Evolutionary conservation across 352 stramenopile genomes (phyloP), one percentile per base, ranked within the genome.

Genomic region (Phytophthora tubulina): DNA sequence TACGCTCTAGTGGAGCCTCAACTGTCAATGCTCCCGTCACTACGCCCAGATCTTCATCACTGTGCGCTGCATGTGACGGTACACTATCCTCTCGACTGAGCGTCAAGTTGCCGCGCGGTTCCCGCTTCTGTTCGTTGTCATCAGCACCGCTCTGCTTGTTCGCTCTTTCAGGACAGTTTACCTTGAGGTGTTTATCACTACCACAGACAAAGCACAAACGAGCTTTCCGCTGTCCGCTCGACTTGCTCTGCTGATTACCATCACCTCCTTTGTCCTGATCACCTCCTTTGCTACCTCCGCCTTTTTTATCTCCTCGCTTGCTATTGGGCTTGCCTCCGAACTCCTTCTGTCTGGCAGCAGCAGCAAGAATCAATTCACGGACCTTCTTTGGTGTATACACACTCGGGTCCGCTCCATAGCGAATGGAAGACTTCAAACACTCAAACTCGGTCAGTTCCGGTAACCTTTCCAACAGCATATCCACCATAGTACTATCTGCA

Each of bases 401-500:
- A 10, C 48, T 67, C 5, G 42, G 41, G 13, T 63, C 56, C 41
- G 9, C 56, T 11, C 42, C 32, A 13, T 63, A 55, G 30, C 35
- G 33, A 27, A 63, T 63, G n/a, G 42, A 52, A 44, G 42, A 44
- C 45, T 54, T 63, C 15, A 63, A 44, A 0, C n/a, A 44, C 33
- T 63, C 56, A 45, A 54, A 63, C 42, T 55, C n/a, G 3, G 33
- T 21, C 6, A 44, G 45, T 38, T 48, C 15, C 4, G 30, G 30
- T 14, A 52, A 54, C 35, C 35, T 49, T 31, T 60, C 17, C 17
- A 21, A 21, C 17, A 21, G 17, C 27, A 62, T 62, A 15, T 62
- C 54, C 54, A 62, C 38, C 54, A 62, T 62, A 7, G 36, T 51
- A 51, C 30, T 62, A 31, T 61, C 54, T 13, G 13, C 54, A 32